Evolutionary conservation across 1,284 basidiomycete genomes (phyloP).

Genomic region (Golubevia sp.): DNA sequence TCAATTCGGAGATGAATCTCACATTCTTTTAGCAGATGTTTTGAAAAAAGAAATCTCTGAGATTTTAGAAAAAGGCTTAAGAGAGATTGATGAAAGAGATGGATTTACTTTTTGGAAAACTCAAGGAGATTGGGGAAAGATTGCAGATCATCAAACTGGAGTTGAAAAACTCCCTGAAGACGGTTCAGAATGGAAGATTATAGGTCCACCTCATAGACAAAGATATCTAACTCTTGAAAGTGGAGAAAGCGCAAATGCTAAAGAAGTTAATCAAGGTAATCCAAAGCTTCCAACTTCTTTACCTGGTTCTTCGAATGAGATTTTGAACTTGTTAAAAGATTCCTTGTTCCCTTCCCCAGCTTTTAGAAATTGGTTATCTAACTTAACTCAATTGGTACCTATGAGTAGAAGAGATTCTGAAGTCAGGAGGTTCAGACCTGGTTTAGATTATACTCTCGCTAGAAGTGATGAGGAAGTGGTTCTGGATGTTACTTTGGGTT

Average conservation of each 20-base stretch:
- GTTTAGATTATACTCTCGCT: constrained; percentile 92
- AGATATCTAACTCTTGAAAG: constrained; percentile 75
- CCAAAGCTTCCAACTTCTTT: constrained; percentile 66
- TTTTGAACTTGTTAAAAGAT: constrained; percentile 39
- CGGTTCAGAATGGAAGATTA: constrained; percentile 69
- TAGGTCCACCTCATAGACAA: constrained; percentile 91
- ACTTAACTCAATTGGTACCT: constrained; percentile 78
- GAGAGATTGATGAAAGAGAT: constrained; percentile 70
- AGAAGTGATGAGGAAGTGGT: constrained; percentile 77
- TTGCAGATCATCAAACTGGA: constrained; percentile 32
- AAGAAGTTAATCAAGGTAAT: constrained; percentile 5
- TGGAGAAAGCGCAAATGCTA: background rate
- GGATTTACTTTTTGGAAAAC: constrained; percentile 50
- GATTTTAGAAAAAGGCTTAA: constrained; percentile 37
- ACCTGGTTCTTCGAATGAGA: constrained; percentile 39
- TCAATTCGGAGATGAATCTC: constrained; percentile 85
- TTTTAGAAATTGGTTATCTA: constrained; percentile 86
- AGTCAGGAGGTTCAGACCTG: constrained; percentile 86
- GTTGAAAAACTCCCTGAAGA: constrained; percentile 18
- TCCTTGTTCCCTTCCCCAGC: constrained; percentile 74
- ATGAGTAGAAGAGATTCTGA: constrained; percentile 72
- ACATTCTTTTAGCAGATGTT: constrained; percentile 70
- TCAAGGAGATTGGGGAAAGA: constrained; percentile 18
- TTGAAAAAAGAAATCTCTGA: constrained; percentile 43
- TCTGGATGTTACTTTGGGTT: constrained; percentile 84